Evolutionary conservation across 148 eudicot species (phyloP).

Genomic region (Diospyros lotus): DNA sequence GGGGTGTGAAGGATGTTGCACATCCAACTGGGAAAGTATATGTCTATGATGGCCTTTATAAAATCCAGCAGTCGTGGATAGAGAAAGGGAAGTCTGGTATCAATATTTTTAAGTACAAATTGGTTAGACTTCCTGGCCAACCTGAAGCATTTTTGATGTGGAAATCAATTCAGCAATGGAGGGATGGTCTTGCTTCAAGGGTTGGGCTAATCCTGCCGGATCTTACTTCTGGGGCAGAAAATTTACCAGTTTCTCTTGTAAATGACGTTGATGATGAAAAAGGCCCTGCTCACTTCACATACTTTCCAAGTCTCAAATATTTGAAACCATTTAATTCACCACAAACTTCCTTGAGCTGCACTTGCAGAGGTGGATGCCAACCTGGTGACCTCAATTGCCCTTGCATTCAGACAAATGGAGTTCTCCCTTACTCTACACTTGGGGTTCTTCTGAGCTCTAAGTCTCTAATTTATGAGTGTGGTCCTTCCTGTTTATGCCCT

Average conservation of each 20-base stretch:
- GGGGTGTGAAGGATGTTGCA: slow-evolving; percentile 59
- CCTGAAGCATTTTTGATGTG: slow-evolving; percentile 63
- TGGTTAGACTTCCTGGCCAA: slow-evolving; percentile 74
- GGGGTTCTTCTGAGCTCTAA: slow-evolving; percentile 56
- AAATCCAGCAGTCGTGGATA: slow-evolving; percentile 73
- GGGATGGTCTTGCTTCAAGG: slow-evolving; percentile 48
- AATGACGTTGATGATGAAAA: slow-evolving; percentile 83
- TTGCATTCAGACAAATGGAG: slow-evolving; percentile 65
- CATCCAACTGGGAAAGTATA: slow-evolving; percentile 53
- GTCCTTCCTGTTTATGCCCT: slow-evolving; percentile 62
- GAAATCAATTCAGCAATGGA: slow-evolving; percentile 91
- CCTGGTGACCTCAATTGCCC: slow-evolving; percentile 71
- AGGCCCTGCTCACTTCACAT: slow-evolving; percentile 84
- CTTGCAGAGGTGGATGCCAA: slow-evolving; percentile 61
- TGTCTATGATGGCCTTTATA: slow-evolving; percentile 83
- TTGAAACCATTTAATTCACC: slow-evolving; percentile 39
- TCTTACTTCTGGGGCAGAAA: slow-evolving; percentile 79
- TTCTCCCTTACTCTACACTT: slow-evolving; percentile 47
- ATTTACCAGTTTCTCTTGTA: slow-evolving; percentile 63
- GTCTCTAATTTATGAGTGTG: slow-evolving; percentile 70
- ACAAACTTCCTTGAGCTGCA: slow-evolving; percentile 52
- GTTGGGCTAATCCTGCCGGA: slow-evolving; percentile 76
- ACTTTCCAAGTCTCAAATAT: slow-evolving; percentile 47
- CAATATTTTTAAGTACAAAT: slow-evolving; percentile 75
- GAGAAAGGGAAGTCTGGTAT: slow-evolving; percentile 70